A percentile compares a stretch with the other conserved stretches of the same genome.
Conservation (phyloP, 2,329 filamentous ascomycete species). For the Colletotrichum nymphaeae region DNA sequence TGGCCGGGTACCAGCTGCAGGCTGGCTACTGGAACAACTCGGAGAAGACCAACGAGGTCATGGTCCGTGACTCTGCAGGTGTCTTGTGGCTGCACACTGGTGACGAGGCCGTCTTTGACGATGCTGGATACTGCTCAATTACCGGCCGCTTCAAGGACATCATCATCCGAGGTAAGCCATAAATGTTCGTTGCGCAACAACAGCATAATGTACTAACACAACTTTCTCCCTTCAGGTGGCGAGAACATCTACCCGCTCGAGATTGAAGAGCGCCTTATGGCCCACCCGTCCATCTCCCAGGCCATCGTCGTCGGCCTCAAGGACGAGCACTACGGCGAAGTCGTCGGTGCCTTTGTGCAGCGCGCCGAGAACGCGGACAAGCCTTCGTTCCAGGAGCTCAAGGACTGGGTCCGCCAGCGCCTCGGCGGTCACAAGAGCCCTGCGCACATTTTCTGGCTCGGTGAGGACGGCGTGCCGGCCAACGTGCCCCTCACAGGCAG, state of each 20-base stretch:
- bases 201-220: constrained; percentile 38
- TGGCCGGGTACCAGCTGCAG: constrained; percentile 81
- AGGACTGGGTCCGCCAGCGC: constrained; percentile 70
- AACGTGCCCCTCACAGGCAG: constrained; percentile 76
- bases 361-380: constrained; percentile 47
- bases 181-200: constrained; percentile 19
- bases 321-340: constrained; percentile 78
- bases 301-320: constrained; percentile 78
- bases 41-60: constrained; percentile 75
- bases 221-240: constrained; percentile 59
- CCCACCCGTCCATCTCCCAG: constrained; percentile 70
- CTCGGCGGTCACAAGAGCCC: constrained; percentile 78
- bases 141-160: constrained; percentile 85
- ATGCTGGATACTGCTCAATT: constrained; percentile 76
- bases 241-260: constrained; percentile 82
- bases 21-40: constrained; percentile 76
- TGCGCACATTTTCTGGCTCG: constrained; percentile 81
- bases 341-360: constrained; percentile 74
- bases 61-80: constrained; percentile 63
- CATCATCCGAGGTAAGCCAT: constrained; percentile 72
- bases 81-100: constrained; percentile 75
- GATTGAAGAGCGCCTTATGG: constrained; percentile 78
- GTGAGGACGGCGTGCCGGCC: constrained; percentile 65
- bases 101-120: constrained; percentile 76
- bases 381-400: constrained; percentile 65